Conservation (phyloP, 768 basidiomycete genomes). For the Tylopilus vinaceipallidus region DNA sequence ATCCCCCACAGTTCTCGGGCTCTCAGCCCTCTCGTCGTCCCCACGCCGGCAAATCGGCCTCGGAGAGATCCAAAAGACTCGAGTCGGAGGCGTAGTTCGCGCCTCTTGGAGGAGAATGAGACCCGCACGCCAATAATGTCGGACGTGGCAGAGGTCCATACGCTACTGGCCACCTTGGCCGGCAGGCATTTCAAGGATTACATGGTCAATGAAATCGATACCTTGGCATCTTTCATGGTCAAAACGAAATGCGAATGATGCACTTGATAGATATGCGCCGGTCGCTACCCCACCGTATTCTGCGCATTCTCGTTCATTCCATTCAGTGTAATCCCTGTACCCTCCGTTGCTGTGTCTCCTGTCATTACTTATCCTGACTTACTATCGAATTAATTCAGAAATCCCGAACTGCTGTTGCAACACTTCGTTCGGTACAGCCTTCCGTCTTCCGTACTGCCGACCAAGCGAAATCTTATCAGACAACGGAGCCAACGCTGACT, state of each 20-base stretch:
- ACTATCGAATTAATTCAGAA: no score
- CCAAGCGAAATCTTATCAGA: slow-evolving; percentile 27
- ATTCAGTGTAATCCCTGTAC: slow-evolving; percentile 19
- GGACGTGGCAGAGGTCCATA: slow-evolving; percentile 67
- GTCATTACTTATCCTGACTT: slow-evolving; percentile 3
- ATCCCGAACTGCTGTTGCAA: no score
- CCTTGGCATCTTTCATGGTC: slow-evolving; percentile 79
- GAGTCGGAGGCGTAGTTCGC: slow-evolving; percentile 65
- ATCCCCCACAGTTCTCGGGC: slow-evolving; percentile 44
- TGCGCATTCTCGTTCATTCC: slow-evolving; percentile 4
- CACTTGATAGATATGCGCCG: slow-evolving; percentile 17
- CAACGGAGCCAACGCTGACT: slow-evolving; percentile 13
- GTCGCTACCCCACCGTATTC: slow-evolving; percentile 15
- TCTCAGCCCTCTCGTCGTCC: slow-evolving; percentile 44
- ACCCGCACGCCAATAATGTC: slow-evolving; percentile 63
- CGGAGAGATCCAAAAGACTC: slow-evolving; percentile 64
- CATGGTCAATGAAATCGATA: slow-evolving; percentile 69
- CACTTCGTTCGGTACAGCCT: neutral
- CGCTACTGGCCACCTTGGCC: slow-evolving; percentile 63
- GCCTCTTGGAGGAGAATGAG: slow-evolving; percentile 63
- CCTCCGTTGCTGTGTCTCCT: neutral
- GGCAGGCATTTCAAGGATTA: slow-evolving; percentile 72
- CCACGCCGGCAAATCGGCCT: slow-evolving; percentile 69
- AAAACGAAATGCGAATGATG: slow-evolving; percentile 53
- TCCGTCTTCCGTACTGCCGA: neutral